Evolutionary conservation across 148 eudicot genomes (phyloP).

Genomic region (Chenopodium formosanum): DNA sequence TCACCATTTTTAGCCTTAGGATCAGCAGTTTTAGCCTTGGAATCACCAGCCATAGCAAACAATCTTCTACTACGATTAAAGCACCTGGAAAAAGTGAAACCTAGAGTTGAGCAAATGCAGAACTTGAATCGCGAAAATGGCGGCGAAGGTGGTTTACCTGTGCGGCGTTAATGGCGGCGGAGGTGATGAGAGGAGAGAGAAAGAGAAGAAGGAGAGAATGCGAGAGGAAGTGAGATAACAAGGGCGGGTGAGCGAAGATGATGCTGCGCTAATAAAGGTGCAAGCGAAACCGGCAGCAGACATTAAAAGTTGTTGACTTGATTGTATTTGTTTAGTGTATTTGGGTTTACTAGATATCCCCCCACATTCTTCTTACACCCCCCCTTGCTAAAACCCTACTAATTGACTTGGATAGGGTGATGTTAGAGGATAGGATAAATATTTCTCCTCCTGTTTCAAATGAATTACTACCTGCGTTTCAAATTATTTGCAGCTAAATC

Average conservation of each 20-base stretch:
- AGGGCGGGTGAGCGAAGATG: conserved; percentile 1
- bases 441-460: no score
- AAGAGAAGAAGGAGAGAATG: background rate
- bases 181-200: background rate
- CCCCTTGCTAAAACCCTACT: background rate
- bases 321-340: background rate
- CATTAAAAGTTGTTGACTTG: background rate
- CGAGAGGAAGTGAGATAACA: conserved; percentile 6
- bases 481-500: no score
- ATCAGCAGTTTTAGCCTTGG: conserved; percentile 8
- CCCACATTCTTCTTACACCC: background rate
- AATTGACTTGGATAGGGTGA: no score
- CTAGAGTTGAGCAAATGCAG: background rate
- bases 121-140: background rate
- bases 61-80: background rate
- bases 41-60: conserved; percentile 14
- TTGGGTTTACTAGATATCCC: background rate
- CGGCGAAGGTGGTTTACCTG: background rate
- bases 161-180: background rate
- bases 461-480: no score
- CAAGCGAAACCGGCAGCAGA: background rate
- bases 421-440: no score
- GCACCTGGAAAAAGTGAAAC: conserved; percentile 1
- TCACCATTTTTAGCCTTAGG: conserved; percentile 5
- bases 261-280: background rate